Conservation (phyloP, 352 stramenopile species). For the Globisporangium recalcitrans region DNA sequence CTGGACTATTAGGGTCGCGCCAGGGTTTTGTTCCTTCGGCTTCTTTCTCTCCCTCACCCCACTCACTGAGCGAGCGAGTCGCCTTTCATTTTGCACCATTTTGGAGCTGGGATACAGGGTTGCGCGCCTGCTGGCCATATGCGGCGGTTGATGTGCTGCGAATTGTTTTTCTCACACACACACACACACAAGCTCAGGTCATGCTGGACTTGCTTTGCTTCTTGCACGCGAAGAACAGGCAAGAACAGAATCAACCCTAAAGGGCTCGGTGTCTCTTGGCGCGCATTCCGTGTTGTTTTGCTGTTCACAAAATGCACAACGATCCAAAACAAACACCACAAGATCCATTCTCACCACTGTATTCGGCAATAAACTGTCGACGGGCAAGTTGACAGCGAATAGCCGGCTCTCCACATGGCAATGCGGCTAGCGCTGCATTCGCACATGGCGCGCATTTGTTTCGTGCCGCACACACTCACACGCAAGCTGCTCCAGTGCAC, state of each 20-base stretch:
- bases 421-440: neutral
- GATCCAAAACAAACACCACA: neutral
- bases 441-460: neutral
- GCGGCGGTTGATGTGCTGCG: neutral
- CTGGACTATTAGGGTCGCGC: neutral
- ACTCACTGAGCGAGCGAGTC: neutral
- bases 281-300: neutral
- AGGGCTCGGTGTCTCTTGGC: neutral
- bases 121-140: slow-evolving; percentile 1
- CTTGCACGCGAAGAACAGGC: neutral
- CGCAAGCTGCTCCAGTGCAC: neutral
- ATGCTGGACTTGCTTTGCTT: neutral
- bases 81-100: neutral
- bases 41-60: slow-evolving; percentile 4
- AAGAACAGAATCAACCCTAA: neutral
- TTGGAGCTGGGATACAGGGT: neutral
- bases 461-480: neutral
- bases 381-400: neutral
- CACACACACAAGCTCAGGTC: neutral
- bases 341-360: neutral
- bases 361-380: too few relatives aligned
- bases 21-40: neutral
- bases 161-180: slow-evolving; percentile 7
- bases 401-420: neutral
- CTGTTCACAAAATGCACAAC: neutral